Percentiles rank a stretch among this genome's conserved stretches.
These are phyloP conservation scores for Zygnema circumcarinatum DNA, from an alignment of 139 green algal species.

Conservation along the genomic window DNA sequence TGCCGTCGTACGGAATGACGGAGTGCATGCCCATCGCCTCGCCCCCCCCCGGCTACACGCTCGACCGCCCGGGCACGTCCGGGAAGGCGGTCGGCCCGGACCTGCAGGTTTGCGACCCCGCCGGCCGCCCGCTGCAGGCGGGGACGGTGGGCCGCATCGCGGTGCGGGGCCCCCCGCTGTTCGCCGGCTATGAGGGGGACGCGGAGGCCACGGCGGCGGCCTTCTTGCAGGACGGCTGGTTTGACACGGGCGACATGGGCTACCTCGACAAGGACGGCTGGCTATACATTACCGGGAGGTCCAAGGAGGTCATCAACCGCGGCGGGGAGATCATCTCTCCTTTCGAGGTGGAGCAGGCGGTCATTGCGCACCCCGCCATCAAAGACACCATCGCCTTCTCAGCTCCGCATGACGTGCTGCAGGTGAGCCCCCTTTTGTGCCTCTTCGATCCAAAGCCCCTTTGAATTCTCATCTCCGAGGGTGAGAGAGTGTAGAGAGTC, in stretches of 20 bases:
- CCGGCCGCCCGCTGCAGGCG: not conserved
- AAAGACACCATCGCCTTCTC: constrained; percentile 56
- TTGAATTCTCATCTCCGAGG: too few relatives aligned
- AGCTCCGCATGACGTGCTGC: constrained; percentile 49
- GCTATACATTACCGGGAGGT: constrained; percentile 57
- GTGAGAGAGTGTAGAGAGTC: too few relatives aligned
- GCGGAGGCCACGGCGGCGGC: not conserved
- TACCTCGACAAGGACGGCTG: constrained; percentile 60
- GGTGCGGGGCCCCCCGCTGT: constrained; percentile 26
- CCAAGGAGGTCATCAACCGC: constrained; percentile 76
- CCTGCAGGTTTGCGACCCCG: constrained; percentile 25
- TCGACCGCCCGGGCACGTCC: constrained; percentile 38
- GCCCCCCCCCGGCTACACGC: constrained; percentile 22
- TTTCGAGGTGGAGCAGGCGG: constrained; percentile 71
- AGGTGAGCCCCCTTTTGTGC: not conserved
- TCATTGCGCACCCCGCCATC: constrained; percentile 49
- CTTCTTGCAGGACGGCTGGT: constrained; percentile 50
- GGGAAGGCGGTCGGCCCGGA: constrained; percentile 37
- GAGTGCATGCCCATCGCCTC: constrained; percentile 58
- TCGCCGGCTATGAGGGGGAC: constrained; percentile 6
- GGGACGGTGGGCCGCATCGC: constrained; percentile 13
- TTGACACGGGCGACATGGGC: constrained; percentile 61
- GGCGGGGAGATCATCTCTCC: constrained; percentile 88
- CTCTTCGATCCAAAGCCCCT: too few relatives aligned
- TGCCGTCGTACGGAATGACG: constrained; percentile 59